phyloP scores from a whole-genome alignment of 495 filamentous ascomycete species.

The Aspergillus conjunctus region DNA sequence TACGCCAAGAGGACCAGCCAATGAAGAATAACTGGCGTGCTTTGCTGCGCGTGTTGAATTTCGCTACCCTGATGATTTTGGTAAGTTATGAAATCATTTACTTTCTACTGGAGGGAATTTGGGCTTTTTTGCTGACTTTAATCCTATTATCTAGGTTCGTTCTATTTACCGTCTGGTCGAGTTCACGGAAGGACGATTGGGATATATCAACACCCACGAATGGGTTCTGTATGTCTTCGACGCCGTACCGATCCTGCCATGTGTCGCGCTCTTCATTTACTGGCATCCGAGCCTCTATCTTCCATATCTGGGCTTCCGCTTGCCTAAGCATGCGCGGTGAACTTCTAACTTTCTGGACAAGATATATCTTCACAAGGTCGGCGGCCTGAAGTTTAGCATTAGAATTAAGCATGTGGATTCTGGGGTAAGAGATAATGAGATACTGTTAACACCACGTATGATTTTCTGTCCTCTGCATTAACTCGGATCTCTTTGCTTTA shows the following conservation, averaged over 20 bases:
- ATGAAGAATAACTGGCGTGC: conserved; percentile 7
- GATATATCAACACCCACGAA: conserved; percentile 57
- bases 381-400: too few species aligned
- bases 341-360: neutral
- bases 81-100: conserved; percentile 29
- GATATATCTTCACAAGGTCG: too few species aligned
- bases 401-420: too few species aligned
- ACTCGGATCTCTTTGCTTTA: too few species aligned
- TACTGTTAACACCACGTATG: too few species aligned
- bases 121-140: neutral
- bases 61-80: conserved; percentile 55
- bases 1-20: neutral
- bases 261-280: conserved; percentile 53
- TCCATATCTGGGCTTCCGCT: conserved; percentile 38
- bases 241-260: conserved; percentile 54
- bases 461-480: too few species aligned
- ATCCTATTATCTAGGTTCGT: conserved; percentile 44
- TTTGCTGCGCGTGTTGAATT: conserved; percentile 56
- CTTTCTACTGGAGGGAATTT: neutral
- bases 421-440: too few species aligned
- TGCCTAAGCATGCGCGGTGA: conserved; percentile 15
- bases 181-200: conserved; percentile 56
- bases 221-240: conserved; percentile 66
- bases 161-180: conserved; percentile 65
- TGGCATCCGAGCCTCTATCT: conserved; percentile 50